A percentile compares a stretch with the other conserved stretches of the same genome.
Evolutionary conservation across 208 protist species (phyloP).

Genomic region (Leishmania martiniquensis): DNA sequence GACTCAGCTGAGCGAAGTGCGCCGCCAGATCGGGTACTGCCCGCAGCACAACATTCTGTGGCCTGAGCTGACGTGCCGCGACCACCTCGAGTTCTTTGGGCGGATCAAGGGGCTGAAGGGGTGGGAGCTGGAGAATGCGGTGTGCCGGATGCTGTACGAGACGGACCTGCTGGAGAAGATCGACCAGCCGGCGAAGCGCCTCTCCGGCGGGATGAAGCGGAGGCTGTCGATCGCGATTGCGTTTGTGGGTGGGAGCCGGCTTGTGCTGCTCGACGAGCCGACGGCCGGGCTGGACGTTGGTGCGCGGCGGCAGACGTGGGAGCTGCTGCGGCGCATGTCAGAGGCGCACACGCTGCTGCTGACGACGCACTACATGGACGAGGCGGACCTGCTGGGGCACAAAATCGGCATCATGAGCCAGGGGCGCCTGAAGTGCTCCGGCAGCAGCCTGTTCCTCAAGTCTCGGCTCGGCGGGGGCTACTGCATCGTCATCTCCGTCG

Average conservation of each 20-base stretch:
- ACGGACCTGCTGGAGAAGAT: conserved; percentile 68
- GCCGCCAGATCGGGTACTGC: conserved; percentile 92
- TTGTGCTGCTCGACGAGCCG: conserved; percentile 91
- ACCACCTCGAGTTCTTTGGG: conserved; percentile 94
- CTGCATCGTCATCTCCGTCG: no score
- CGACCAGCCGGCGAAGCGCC: conserved; percentile 32
- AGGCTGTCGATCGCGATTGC: conserved; percentile 86
- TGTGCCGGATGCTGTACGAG: conserved; percentile 38
- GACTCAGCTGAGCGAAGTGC: conserved; percentile 43
- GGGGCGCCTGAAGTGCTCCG: conserved; percentile 60
- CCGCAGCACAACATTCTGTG: conserved; percentile 96
- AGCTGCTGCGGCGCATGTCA: conserved; percentile 42
- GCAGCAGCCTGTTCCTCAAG: conserved; percentile 66
- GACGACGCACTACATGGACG: conserved; percentile 96
- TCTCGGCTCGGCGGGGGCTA: no score
- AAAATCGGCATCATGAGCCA: conserved; percentile 88
- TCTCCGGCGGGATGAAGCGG: conserved; percentile 68
- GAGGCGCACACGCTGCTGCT: conserved; percentile 71
- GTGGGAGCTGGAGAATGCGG: conserved; percentile 38
- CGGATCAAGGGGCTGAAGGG: conserved; percentile 90
- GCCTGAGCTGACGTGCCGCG: conserved; percentile 85
- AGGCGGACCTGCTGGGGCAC: conserved; percentile 94
- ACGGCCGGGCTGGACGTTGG: conserved; percentile 88
- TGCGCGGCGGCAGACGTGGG: conserved; percentile 79
- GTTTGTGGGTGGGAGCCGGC: conserved; percentile 68